A percentile compares a stretch with the other conserved stretches of the same genome.
Evolutionary conservation across 1,284 basidiomycete species (phyloP).

Genomic region (Ceratobasidium sp.): DNA sequence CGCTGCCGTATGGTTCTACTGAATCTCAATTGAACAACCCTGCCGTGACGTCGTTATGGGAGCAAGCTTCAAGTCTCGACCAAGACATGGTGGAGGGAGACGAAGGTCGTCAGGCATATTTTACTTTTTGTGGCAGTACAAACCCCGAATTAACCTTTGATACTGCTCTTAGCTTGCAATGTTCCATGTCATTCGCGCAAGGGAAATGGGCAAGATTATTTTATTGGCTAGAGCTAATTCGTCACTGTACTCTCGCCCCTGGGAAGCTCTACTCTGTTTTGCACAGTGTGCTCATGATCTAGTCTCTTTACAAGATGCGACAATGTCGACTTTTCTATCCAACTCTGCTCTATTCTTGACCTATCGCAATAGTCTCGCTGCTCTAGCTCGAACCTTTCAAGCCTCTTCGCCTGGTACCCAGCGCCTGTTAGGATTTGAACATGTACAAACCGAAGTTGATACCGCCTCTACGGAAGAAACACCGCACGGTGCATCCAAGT

Average conservation of each 20-base stretch:
- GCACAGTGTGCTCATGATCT: background rate
- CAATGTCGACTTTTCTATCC: background rate
- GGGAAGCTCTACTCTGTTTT: slow-evolving; percentile 32
- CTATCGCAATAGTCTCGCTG: slow-evolving; percentile 12
- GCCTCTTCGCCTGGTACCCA: background rate
- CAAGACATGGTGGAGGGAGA: background rate
- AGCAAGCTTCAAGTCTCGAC: background rate
- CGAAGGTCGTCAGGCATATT: background rate
- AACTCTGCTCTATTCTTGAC: background rate
- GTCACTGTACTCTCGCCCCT: background rate
- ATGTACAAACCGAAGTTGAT: background rate
- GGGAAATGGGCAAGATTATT: background rate
- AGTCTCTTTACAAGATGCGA: background rate
- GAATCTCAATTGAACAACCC: background rate
- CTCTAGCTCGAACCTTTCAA: slow-evolving; percentile 15
- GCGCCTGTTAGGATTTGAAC: slow-evolving; percentile 34
- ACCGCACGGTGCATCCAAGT: background rate
- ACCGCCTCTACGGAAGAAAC: background rate
- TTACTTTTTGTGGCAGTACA: background rate
- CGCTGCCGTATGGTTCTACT: slow-evolving; percentile 1
- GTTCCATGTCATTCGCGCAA: slow-evolving; percentile 4
- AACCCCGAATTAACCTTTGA: background rate
- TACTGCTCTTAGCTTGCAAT: background rate
- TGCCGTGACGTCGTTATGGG: background rate
- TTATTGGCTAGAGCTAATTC: slow-evolving; percentile 6